Conservation (phyloP, 2,329 filamentous ascomycete genomes). For the Lecanicillium sp. region DNA sequence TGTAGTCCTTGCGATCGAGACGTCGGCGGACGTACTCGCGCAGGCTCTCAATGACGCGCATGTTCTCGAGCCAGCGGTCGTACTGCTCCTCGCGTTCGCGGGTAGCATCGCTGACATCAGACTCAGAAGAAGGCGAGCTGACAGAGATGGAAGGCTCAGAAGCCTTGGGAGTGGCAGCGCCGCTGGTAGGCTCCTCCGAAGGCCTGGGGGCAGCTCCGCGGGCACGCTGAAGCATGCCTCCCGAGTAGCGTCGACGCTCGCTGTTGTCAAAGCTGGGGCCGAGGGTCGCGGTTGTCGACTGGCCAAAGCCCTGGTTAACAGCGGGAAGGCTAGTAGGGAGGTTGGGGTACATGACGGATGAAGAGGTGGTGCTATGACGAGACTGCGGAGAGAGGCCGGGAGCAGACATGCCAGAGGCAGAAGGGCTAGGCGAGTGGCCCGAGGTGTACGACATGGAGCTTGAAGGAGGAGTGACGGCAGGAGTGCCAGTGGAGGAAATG, state of each 20-base stretch:
- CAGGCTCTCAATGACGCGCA: slow-evolving; percentile 55
- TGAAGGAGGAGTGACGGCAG: slow-evolving; percentile 68
- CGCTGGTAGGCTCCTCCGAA: slow-evolving; percentile 27
- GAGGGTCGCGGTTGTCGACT: slow-evolving; percentile 62
- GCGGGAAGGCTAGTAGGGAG: slow-evolving; percentile 48
- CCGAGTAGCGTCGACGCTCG: slow-evolving; percentile 56
- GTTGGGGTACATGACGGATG: slow-evolving; percentile 66
- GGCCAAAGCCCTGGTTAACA: slow-evolving; percentile 61
- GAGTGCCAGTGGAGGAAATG: slow-evolving; percentile 58
- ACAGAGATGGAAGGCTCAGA: slow-evolving; percentile 34
- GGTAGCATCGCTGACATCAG: slow-evolving; percentile 41
- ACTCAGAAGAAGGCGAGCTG: slow-evolving; percentile 46
- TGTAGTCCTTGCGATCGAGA: slow-evolving; percentile 48
- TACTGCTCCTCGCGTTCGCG: slow-evolving; percentile 54
- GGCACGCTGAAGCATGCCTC: slow-evolving; percentile 57
- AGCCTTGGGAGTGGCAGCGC: slow-evolving; percentile 34
- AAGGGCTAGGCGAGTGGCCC: slow-evolving; percentile 65
- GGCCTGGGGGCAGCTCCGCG: slow-evolving; percentile 34
- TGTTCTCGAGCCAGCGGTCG: slow-evolving; percentile 58
- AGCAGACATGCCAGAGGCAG: slow-evolving; percentile 57
- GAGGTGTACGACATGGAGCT: slow-evolving; percentile 71
- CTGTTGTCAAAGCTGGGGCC: slow-evolving; percentile 58
- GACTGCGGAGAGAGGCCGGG: slow-evolving; percentile 44
- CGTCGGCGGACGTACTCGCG: slow-evolving; percentile 49
- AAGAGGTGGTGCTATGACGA: slow-evolving; percentile 49